Conservation (phyloP, 1,284 basidiomycete species). For the Austroboletus niveus region DNA sequence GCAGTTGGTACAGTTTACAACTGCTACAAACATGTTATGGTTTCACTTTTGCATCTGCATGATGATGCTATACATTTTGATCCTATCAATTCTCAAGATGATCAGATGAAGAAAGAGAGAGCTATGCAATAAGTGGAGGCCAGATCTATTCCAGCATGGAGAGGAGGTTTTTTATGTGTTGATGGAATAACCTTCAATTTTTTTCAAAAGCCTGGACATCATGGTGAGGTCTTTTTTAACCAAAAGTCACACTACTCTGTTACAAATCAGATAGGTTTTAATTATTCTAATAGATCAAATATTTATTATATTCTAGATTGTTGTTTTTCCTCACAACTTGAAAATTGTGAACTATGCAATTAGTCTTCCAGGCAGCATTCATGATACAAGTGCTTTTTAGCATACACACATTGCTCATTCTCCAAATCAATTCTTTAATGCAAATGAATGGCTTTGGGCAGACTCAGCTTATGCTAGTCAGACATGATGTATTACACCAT, state of each 20-base stretch:
- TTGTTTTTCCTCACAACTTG: too few relatives aligned
- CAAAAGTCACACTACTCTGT: conserved; percentile 15
- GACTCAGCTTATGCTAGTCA: not conserved
- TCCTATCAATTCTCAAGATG: not conserved
- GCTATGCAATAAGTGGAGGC: not conserved
- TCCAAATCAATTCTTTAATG: too few relatives aligned
- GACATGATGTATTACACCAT: not conserved
- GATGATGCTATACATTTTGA: not conserved
- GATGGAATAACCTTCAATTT: conserved; percentile 16
- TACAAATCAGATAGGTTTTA: conserved; percentile 9
- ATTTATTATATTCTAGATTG: too few relatives aligned
- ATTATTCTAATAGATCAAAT: not conserved
- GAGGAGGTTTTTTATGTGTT: conserved; percentile 8
- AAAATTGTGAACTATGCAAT: too few relatives aligned
- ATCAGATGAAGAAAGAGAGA: not conserved
- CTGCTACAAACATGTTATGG: conserved; percentile 2
- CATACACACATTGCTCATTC: too few relatives aligned
- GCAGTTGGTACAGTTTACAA: not conserved
- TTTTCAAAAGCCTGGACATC: conserved; percentile 16
- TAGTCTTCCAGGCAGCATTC: too few relatives aligned
- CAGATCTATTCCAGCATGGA: conserved; percentile 1
- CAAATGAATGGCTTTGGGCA: too few relatives aligned
- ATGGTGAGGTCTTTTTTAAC: conserved; percentile 15
- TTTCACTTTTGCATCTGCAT: conserved; percentile 7
- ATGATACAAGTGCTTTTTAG: too few relatives aligned